These are phyloP conservation scores for Colletotrichum tropicale DNA, from an alignment of 2,329 filamentous ascomycete species.

Conservation along the genomic window DNA sequence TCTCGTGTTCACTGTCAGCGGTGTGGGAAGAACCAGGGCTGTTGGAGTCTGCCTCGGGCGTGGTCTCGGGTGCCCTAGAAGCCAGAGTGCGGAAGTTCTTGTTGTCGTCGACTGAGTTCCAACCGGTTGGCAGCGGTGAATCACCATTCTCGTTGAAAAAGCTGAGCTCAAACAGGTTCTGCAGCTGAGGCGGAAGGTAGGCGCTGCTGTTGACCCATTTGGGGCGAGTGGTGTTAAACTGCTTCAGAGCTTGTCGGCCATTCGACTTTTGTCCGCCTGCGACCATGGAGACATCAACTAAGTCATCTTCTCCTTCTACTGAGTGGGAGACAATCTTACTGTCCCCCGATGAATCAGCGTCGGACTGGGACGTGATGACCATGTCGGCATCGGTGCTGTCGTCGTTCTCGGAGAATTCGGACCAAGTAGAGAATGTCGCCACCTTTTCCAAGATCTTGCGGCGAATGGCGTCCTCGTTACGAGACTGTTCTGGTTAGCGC, in stretches of 20 bases:
- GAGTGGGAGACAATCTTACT: constrained; percentile 77
- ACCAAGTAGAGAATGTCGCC: constrained; percentile 75
- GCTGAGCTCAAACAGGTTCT: constrained; percentile 78
- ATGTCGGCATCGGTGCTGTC: constrained; percentile 71
- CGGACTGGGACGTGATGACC: constrained; percentile 67
- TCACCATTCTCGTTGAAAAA: constrained; percentile 61
- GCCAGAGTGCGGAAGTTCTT: constrained; percentile 60
- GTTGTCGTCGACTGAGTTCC: constrained; percentile 64
- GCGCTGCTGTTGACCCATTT: constrained; percentile 56
- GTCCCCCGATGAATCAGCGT: constrained; percentile 71
- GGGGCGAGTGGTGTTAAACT: constrained; percentile 55
- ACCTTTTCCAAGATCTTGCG: constrained; percentile 81
- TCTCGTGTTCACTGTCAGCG: constrained; percentile 56
- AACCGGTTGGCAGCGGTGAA: constrained; percentile 72
- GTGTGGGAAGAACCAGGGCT: constrained; percentile 53
- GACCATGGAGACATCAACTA: constrained; percentile 89
- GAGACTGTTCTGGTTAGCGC: constrained; percentile 39
- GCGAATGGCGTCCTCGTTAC: constrained; percentile 71
- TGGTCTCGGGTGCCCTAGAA: constrained; percentile 46
- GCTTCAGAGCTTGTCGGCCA: constrained; percentile 36
- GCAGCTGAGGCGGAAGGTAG: constrained; percentile 67
- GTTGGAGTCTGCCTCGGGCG: constrained; percentile 43
- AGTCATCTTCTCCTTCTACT: constrained; percentile 85
- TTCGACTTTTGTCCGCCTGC: constrained; percentile 51
- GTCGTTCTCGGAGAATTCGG: constrained; percentile 50